Evolutionary conservation across 2,329 filamentous ascomycete species (phyloP), one percentile per base, ranked within the genome.

Genomic region (Hypoxylon sp.): DNA sequence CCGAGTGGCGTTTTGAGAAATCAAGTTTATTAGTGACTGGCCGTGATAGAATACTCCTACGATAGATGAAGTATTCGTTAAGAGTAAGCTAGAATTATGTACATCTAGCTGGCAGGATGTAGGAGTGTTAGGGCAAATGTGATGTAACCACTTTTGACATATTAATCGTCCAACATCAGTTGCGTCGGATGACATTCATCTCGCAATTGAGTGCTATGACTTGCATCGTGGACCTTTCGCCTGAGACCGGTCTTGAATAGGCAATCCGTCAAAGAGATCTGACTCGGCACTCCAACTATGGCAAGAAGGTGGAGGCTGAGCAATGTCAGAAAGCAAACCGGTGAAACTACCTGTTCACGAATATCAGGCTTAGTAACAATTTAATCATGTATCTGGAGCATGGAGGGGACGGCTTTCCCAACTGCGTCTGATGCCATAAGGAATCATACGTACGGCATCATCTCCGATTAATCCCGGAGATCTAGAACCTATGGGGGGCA

Each of bases 401-500:
- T 5, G 35, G 56, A 24, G 14, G 42, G 29, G 24, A 26, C 26
- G 26, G 26, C 26, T 17, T 29, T 17, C 24, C 39, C 48, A 50
- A 3, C 4, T 14, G 37, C 8, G 37, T 14, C 50, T 51, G 14
- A 31, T 11, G 3, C 31, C 24, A 54, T n/a, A 19, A 17, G 19
- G 31, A 17, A 17, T 24, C 31, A 17, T 3, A 13, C 48, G 33
- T 31, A 37, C 26, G 14, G 44, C 19, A 33, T 10, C 14, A 26
- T 31, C 19, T 37, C 50, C 19, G 58, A 42, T 29, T 19, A 39
- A 26, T 14, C 29, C 3, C 26, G 31, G 17, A 17, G 35, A 44
- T 33, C 24, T 53, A 44, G 35, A 44, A 19, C 39, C 17, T 9
- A 52, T 62, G 31, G 29, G 50, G 37, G 39, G 31, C 8, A 13